A percentile compares a stretch with the other conserved stretches of the same genome.
Evolutionary conservation across 2,329 filamentous ascomycete genomes (phyloP).

Genomic region (Stachybotrys elegans): DNA sequence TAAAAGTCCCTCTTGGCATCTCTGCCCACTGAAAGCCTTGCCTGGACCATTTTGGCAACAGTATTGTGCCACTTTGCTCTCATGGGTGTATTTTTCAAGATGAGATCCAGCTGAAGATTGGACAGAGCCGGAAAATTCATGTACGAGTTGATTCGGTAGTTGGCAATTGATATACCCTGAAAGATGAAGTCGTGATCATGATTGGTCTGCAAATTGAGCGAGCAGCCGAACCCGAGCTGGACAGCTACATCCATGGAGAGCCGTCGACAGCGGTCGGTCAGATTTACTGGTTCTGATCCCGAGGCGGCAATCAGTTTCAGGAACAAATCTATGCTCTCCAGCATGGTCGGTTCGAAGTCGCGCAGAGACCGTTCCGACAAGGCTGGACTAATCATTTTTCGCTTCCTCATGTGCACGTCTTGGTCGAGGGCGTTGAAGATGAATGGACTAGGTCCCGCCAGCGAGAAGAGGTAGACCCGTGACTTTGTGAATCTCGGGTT

Average conservation of each 20-base stretch:
- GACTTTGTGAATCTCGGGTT: neutral
- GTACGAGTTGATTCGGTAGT: neutral
- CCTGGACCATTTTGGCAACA: neutral
- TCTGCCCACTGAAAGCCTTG: neutral
- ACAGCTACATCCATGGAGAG: neutral
- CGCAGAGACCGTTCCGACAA: neutral
- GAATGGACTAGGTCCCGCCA: neutral
- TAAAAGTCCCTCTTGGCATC: neutral
- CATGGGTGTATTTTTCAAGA: neutral
- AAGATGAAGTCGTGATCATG: neutral
- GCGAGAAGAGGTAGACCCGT: neutral
- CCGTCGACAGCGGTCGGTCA: neutral
- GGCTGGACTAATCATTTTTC: neutral
- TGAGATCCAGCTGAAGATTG: neutral
- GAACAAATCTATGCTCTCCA: neutral
- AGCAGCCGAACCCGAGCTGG: neutral
- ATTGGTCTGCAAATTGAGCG: neutral
- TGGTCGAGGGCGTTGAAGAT: neutral
- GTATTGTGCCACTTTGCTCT: neutral
- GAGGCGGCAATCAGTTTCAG: neutral
- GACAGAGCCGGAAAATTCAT: neutral
- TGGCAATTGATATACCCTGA: neutral
- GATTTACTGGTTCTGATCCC: neutral
- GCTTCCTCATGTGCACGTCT: neutral
- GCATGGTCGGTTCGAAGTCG: neutral